Evolutionary conservation across 495 filamentous ascomycete species (phyloP), one percentile per base, ranked within the genome.

Genomic region (Hyaloscypha bicolor): DNA sequence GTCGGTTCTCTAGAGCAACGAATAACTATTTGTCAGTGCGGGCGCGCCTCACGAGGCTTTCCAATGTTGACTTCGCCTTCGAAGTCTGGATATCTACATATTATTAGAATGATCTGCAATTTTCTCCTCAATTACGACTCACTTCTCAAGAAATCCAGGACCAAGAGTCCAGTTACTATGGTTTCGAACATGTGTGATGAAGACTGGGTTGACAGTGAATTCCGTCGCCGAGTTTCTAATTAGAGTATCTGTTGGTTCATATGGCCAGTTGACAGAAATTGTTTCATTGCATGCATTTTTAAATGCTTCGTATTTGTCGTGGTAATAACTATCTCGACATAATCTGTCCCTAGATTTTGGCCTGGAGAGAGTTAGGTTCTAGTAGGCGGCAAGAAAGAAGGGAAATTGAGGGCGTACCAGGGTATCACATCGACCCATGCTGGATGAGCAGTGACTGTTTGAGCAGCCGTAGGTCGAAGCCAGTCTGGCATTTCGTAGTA

Each of bases 231-330:
- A 60, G 32, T 2, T 31, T 25, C 30, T 8, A 37, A 60, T 37
- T 9, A 60, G 31, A 11, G 30, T 33, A 21, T 60, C 56, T 35
- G 30, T 4, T 30, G 56, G 6, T 2, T 60, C 56, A 19, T 33
- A 60, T 11, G 56, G 56, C 56, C 56, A 60, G n/a, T 60, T 60
- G 8, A 60, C 37, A 3, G 56, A 60, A 1, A 60, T 60, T 21
- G 56, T 60, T 19, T 60, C 32, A 9, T 60, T 60, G 30, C 5
- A 60, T 14, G 6, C 9, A 6, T 32, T 60, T 19, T 32, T 21
- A 21, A 60, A 60, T 6, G 5, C 56, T 33, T 60, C 56, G 31
- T 16, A 60, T 37, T 60, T 32, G 9, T 60, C 56, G 9, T 60
- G 56, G 19, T 60, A 60, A n/a, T 37, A 6, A 9, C 12, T 9